phyloP scores from a whole-genome alignment of 2,329 filamentous ascomycete species.

The Penicillium sp. region DNA sequence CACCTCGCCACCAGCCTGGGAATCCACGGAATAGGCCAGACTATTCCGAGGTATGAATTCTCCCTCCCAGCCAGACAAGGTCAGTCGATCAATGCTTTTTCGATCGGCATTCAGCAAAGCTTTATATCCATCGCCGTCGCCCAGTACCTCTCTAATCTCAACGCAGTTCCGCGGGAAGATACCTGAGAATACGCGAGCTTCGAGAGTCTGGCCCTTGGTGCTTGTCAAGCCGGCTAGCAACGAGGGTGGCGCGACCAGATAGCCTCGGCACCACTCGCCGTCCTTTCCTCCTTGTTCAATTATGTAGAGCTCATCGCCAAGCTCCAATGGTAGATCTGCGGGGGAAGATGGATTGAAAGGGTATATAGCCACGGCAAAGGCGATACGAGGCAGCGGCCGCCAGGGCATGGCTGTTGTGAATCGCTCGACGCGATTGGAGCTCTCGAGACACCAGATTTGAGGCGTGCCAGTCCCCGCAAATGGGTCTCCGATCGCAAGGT shows the following conservation, averaged over 20 bases:
- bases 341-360: conserved; percentile 84
- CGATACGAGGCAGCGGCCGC: conserved; percentile 94
- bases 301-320: conserved; percentile 97
- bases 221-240: conserved; percentile 88
- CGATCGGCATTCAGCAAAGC: conserved; percentile 34
- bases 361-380: conserved; percentile 94
- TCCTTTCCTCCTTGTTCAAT: conserved; percentile 88
- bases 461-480: conserved; percentile 23
- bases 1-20: conserved; percentile 23
- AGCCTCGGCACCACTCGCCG: conserved; percentile 90
- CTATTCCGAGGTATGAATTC: conserved; percentile 30
- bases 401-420: conserved; percentile 70
- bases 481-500: conserved; percentile 20
- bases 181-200: conserved; percentile 95
- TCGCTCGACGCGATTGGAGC: conserved; percentile 3
- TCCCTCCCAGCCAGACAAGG: conserved; percentile 23
- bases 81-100: conserved; percentile 37
- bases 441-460: conserved; percentile 12
- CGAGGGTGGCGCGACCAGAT: conserved; percentile 90
- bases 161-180: conserved; percentile 95
- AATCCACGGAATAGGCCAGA: conserved; percentile 26
- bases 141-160: conserved; percentile 87
- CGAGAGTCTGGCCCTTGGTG: conserved; percentile 85
- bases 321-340: conserved; percentile 91
- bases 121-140: conserved; percentile 58